Evolutionary conservation across 768 basidiomycete genomes (phyloP).

Genomic region (Tylopilus felleus): DNA sequence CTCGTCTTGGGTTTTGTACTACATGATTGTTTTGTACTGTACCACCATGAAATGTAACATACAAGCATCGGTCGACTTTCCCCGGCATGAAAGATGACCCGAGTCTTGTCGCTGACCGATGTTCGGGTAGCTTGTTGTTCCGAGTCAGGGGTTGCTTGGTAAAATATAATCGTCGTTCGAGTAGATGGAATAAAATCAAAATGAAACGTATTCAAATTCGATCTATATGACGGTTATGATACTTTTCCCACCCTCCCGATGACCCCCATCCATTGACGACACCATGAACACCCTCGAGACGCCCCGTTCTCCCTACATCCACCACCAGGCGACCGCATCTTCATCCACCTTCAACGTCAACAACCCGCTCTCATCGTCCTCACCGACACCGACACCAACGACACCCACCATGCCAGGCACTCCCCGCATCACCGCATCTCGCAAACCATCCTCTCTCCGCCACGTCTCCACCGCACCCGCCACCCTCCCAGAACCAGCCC

Average conservation of each 20-base stretch:
- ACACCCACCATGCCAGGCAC: slow-evolving; percentile 23
- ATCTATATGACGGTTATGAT: no score
- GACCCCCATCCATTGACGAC: slow-evolving; percentile 18
- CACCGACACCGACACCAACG: slow-evolving; percentile 14
- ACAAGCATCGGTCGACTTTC: no score
- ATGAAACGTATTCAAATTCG: no score
- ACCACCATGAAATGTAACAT: no score
- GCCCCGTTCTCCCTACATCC: slow-evolving; percentile 39
- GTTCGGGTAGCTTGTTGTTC: no score
- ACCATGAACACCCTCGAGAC: slow-evolving; percentile 19
- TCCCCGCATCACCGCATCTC: slow-evolving; percentile 24
- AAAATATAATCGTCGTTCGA: no score
- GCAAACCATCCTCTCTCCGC: slow-evolving; percentile 32
- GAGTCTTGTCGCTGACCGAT: no score
- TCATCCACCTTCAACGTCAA: slow-evolving; percentile 39
- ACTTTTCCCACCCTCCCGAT: slow-evolving; percentile 29
- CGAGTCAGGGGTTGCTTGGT: no score
- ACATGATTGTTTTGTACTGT: neutral
- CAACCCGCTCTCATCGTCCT: slow-evolving; percentile 8
- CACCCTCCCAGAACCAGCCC: slow-evolving; percentile 21
- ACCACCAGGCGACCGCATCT: slow-evolving; percentile 35
- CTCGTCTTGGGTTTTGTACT: neutral
- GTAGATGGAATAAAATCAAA: no score
- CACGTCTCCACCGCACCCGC: slow-evolving; percentile 29
- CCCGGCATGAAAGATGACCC: no score